Conservation (phyloP, 2,329 filamentous ascomycete species). For the Neospermospora avenae region DNA sequence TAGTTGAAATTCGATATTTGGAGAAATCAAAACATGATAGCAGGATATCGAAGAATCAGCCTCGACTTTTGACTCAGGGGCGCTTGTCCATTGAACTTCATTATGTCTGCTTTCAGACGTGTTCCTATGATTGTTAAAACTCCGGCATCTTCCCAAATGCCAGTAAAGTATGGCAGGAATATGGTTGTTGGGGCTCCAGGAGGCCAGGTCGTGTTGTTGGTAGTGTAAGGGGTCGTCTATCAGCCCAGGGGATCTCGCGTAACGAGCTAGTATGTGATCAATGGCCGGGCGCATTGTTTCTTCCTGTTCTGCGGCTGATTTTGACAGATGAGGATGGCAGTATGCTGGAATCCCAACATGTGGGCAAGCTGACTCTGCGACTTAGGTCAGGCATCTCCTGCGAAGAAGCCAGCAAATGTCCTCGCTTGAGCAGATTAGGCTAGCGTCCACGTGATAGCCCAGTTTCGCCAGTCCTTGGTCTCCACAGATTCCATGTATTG, state of each 20-base stretch:
- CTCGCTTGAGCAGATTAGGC: neutral
- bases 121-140: neutral
- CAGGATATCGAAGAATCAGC: neutral
- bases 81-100: neutral
- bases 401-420: neutral
- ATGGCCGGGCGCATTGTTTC: neutral
- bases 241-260: neutral
- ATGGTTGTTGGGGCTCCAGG: neutral
- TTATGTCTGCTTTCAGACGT: neutral
- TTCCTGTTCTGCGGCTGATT: neutral
- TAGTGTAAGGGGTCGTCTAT: neutral
- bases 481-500: neutral
- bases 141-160: too few species aligned
- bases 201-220: neutral
- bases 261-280: neutral
- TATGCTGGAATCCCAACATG: neutral
- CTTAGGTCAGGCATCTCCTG: neutral
- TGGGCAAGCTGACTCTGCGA: neutral
- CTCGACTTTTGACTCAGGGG: constrained; percentile 8
- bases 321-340: neutral
- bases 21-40: neutral
- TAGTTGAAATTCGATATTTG: neutral
- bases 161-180: neutral
- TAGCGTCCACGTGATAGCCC: neutral
- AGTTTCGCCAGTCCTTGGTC: neutral